A percentile compares a stretch with the other conserved stretches of the same genome.
These are phyloP conservation scores for Podila epicladia DNA, from an alignment of 192 early-diverging fungal genomes.

Conservation along the genomic window DNA sequence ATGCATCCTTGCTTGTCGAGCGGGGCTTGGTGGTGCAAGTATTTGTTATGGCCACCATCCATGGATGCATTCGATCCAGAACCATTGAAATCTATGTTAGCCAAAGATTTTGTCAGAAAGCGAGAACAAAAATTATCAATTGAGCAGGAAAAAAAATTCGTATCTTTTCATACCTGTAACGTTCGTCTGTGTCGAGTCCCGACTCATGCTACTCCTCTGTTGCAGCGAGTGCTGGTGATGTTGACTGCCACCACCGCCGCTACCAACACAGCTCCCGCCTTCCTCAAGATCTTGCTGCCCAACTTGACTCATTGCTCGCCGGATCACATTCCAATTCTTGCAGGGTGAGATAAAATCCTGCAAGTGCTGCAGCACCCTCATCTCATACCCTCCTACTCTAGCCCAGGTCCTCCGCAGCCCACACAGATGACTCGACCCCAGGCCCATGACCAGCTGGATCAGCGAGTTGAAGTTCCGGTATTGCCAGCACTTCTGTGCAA, in stretches of 20 bases:
- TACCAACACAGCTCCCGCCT: not conserved
- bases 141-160: not conserved
- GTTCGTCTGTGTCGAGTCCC: not conserved
- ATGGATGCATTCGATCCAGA: not conserved
- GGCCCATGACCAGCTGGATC: constrained; percentile 64
- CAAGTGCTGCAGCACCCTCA: constrained; percentile 57
- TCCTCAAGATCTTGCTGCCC: constrained; percentile 21
- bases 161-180: not conserved
- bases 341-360: constrained; percentile 63
- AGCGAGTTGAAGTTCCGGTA: constrained; percentile 68
- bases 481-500: constrained; percentile 68
- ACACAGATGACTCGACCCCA: constrained; percentile 62
- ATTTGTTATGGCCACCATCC: constrained; percentile 12
- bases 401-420: constrained; percentile 66
- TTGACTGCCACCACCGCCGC: not conserved
- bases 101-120: not conserved
- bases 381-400: constrained; percentile 51
- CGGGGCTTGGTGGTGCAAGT: constrained; percentile 12
- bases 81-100: too few species aligned
- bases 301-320: constrained; percentile 61
- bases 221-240: not conserved
- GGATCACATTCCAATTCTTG: constrained; percentile 65
- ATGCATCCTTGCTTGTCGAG: constrained; percentile 43
- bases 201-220: not conserved
- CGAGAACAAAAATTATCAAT: not conserved